These are phyloP conservation scores for Crucibulum laeve DNA, from an alignment of 768 basidiomycete genomes.

Conservation along the genomic window DNA sequence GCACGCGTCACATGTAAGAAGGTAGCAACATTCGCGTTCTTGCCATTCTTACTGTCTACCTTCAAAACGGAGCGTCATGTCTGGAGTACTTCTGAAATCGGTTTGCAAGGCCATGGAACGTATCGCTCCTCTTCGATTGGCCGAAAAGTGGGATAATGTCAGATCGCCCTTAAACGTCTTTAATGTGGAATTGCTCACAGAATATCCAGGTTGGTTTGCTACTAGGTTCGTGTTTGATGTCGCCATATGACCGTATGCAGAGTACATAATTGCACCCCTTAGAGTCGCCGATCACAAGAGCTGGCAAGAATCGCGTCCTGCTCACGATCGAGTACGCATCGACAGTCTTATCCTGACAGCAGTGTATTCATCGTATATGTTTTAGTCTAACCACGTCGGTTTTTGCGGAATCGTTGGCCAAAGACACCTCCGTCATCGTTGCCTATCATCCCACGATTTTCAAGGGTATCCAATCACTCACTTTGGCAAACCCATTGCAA, in stretches of 20 bases:
- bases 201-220: slow-evolving; percentile 62
- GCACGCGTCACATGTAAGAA: no score
- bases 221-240: slow-evolving; percentile 44
- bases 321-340: slow-evolving; percentile 65
- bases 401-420: slow-evolving; percentile 59
- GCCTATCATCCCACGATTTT: slow-evolving; percentile 88
- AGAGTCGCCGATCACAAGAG: slow-evolving; percentile 53
- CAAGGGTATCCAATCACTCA: slow-evolving; percentile 68
- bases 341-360: neutral
- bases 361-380: slow-evolving; percentile 1
- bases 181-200: slow-evolving; percentile 10
- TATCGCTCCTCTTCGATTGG: slow-evolving; percentile 82
- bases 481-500: slow-evolving; percentile 76
- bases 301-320: slow-evolving; percentile 44
- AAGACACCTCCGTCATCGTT: slow-evolving; percentile 62
- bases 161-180: no score
- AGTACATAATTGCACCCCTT: neutral
- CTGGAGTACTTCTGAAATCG: slow-evolving; percentile 38
- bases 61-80: slow-evolving; percentile 17
- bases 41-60: no score
- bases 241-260: neutral
- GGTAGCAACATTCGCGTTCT: no score
- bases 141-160: slow-evolving; percentile 95
- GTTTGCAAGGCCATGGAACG: slow-evolving; percentile 72
- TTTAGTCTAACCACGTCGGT: slow-evolving; percentile 71